These are phyloP conservation scores for Phytophthora syringae DNA, from an alignment of 352 stramenopile species.

Conservation along the genomic window DNA sequence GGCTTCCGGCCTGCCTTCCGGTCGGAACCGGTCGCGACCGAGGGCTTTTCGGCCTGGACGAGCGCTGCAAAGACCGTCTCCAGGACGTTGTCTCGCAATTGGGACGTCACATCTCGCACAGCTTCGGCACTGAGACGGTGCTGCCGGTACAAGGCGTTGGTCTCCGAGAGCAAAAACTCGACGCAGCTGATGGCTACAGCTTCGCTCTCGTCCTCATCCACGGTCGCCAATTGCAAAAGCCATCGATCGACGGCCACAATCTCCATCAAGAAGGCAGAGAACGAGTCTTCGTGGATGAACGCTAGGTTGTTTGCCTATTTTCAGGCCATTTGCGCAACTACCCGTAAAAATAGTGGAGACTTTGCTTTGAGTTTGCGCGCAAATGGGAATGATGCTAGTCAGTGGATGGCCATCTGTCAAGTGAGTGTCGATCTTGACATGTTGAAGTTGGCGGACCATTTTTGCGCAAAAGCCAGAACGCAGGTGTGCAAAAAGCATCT, in stretches of 20 bases:
- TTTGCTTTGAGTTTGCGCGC: not conserved
- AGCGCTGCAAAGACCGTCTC: slow-evolving; percentile 44
- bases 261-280: slow-evolving; percentile 16
- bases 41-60: slow-evolving; percentile 34
- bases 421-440: not conserved
- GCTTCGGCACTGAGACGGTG: slow-evolving; percentile 34
- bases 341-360: not conserved
- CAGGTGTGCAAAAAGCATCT: not conserved
- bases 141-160: slow-evolving; percentile 58
- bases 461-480: not conserved
- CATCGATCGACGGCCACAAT: slow-evolving; percentile 49
- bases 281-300: not conserved
- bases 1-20: slow-evolving; percentile 33
- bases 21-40: slow-evolving; percentile 17
- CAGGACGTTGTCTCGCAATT: slow-evolving; percentile 45
- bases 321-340: not conserved
- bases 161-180: slow-evolving; percentile 64
- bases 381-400: not conserved
- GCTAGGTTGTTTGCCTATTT: slow-evolving; percentile 1
- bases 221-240: slow-evolving; percentile 36
- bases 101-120: slow-evolving; percentile 31
- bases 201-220: slow-evolving; percentile 64
- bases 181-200: slow-evolving; percentile 54
- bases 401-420: not conserved
- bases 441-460: not conserved